A percentile compares a stretch with the other conserved stretches of the same genome.
phyloP scores from a whole-genome alignment of 2,329 filamentous ascomycete species.

The Arthroderma sp. region DNA sequence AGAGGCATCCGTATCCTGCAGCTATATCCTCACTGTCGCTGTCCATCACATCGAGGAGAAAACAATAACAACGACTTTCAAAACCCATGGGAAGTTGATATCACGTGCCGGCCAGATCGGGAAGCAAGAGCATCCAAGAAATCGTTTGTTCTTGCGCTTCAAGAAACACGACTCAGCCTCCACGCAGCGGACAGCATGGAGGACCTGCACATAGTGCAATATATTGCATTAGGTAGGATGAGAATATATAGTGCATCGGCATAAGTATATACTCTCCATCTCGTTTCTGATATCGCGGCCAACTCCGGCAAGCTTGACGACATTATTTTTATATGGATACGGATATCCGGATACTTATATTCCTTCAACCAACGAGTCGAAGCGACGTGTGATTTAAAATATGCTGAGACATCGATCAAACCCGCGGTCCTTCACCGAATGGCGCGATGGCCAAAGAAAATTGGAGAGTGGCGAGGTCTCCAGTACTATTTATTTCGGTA shows the following conservation, averaged over 20 bases:
- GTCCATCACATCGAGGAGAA: neutral
- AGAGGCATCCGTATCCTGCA: too few species aligned
- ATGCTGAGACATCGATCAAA: neutral
- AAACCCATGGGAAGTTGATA: conserved; percentile 17
- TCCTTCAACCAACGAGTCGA: neutral
- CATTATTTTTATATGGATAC: neutral
- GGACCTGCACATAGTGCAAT: too few species aligned
- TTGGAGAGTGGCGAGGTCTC: neutral
- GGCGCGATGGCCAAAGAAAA: neutral
- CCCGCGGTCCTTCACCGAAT: neutral
- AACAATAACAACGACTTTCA: neutral
- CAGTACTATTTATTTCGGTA: neutral
- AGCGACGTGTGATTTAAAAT: neutral
- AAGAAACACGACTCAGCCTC: too few species aligned
- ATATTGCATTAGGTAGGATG: too few species aligned
- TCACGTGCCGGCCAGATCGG: conserved; percentile 1
- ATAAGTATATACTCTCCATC: too few species aligned
- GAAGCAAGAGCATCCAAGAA: neutral
- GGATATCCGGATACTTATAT: neutral
- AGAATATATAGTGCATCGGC: too few species aligned
- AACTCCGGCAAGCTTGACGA: neutral
- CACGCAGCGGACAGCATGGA: too few species aligned
- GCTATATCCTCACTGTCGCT: neutral
- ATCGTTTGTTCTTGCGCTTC: neutral
- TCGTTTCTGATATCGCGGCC: neutral